These are phyloP conservation scores for Lactifluus echinatus DNA, from an alignment of 768 basidiomycete species.

Conservation along the genomic window DNA sequence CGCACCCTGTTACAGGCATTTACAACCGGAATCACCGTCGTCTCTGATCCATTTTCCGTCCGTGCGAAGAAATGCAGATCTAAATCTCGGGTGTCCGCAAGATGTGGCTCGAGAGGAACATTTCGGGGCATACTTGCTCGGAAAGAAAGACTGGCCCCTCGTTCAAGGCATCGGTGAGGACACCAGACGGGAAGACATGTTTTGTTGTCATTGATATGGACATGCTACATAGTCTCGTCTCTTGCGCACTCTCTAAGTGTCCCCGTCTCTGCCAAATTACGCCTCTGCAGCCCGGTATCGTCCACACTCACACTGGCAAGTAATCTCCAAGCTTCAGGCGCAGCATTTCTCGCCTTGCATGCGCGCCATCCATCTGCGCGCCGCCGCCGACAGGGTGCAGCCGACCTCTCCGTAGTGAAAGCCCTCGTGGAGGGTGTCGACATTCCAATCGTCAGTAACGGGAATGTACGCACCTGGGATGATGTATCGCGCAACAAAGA, in stretches of 20 bases:
- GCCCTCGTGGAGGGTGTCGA: slow-evolving; percentile 41
- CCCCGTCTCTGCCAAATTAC: slow-evolving; percentile 55
- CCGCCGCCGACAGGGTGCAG: slow-evolving; percentile 62
- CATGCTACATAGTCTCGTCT: slow-evolving; percentile 41
- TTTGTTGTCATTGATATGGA: not conserved
- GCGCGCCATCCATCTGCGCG: slow-evolving; percentile 64
- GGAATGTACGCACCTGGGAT: slow-evolving; percentile 56
- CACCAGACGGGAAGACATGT: not conserved
- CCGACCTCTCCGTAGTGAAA: slow-evolving; percentile 54
- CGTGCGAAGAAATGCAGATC: slow-evolving; percentile 37
- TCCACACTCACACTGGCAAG: slow-evolving; percentile 49
- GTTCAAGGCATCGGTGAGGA: slow-evolving; percentile 53
- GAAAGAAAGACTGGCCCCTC: slow-evolving; percentile 62
- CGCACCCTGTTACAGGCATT: not conserved
- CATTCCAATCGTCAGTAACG: slow-evolving; percentile 67
- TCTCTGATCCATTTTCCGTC: not conserved
- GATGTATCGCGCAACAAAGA: slow-evolving; percentile 48
- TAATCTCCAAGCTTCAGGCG: slow-evolving; percentile 54
- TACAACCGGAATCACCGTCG: not conserved
- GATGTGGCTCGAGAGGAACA: slow-evolving; percentile 56
- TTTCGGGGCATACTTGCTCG: slow-evolving; percentile 69
- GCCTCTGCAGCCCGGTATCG: slow-evolving; percentile 33
- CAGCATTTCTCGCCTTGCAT: slow-evolving; percentile 65
- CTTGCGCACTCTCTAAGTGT: slow-evolving; percentile 56
- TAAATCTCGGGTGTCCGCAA: slow-evolving; percentile 79